phyloP scores from a whole-genome alignment of 345 rosid genomes.

The Moricandia moricandioides region DNA sequence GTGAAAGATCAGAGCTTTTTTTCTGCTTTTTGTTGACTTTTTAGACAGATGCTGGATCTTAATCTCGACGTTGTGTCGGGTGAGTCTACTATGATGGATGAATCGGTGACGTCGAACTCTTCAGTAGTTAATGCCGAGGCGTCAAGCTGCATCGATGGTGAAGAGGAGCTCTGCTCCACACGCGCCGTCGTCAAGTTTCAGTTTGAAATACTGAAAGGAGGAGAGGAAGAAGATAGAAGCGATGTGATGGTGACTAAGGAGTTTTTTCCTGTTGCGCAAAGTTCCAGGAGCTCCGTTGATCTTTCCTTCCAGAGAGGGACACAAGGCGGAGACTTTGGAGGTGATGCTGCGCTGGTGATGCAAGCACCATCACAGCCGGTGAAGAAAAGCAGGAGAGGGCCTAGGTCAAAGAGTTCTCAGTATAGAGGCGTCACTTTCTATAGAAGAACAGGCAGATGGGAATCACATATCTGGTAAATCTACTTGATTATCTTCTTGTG shows the following conservation, averaged over 20 bases:
- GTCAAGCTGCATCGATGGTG: conserved; percentile 49
- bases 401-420: conserved; percentile 95
- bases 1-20: conserved; percentile 15
- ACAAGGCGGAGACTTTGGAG: conserved; percentile 36
- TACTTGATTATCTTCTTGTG: not conserved
- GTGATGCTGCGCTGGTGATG: conserved; percentile 29
- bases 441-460: conserved; percentile 96
- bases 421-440: conserved; percentile 95
- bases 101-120: conserved; percentile 87
- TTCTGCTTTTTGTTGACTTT: not conserved
- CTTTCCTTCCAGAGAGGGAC: conserved; percentile 42
- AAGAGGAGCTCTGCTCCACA: conserved; percentile 61
- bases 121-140: conserved; percentile 75
- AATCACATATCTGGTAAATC: conserved; percentile 85
- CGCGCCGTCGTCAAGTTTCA: conserved; percentile 52
- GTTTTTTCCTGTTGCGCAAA: conserved; percentile 57
- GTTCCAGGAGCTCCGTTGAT: conserved; percentile 52
- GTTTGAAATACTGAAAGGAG: conserved; percentile 64
- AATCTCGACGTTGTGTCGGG: conserved; percentile 56
- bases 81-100: conserved; percentile 66
- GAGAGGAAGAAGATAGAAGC: conserved; percentile 30
- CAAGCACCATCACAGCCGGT: conserved; percentile 49
- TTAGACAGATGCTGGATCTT: conserved; percentile 76
- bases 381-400: conserved; percentile 96
- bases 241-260: conserved; percentile 50